Conservation (phyloP, 1,139 yeast species). For the Taphrina confusa region DNA sequence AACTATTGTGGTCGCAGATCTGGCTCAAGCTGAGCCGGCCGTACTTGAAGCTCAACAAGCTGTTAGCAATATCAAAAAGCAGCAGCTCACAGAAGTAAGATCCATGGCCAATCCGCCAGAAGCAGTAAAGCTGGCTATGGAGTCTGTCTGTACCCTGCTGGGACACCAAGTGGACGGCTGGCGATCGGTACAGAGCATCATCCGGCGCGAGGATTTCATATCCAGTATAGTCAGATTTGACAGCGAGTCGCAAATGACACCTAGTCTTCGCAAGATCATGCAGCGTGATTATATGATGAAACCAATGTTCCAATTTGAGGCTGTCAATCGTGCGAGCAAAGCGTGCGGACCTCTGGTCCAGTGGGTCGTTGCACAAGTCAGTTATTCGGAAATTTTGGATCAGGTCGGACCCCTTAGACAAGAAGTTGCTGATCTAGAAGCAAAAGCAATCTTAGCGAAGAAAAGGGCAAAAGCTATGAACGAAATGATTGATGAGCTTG, state of each 20-base stretch:
- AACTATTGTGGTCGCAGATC: conserved; percentile 59
- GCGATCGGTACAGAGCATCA: conserved; percentile 81
- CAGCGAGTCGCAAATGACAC: conserved; percentile 60
- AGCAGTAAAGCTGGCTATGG: conserved; percentile 80
- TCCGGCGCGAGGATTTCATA: conserved; percentile 85
- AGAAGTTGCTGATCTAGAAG: conserved; percentile 65
- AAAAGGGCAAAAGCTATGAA: conserved; percentile 65
- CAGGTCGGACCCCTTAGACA: conserved; percentile 71
- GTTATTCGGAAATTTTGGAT: conserved; percentile 67
- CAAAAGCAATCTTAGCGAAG: conserved; percentile 61
- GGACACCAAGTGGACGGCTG: conserved; percentile 72
- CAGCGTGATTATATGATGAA: conserved; percentile 61
- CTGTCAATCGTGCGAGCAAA: conserved; percentile 85
- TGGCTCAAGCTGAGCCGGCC: conserved; percentile 79
- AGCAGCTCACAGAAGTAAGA: conserved; percentile 83
- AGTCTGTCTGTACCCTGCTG: conserved; percentile 78
- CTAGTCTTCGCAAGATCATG: conserved; percentile 59
- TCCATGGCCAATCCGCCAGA: conserved; percentile 92
- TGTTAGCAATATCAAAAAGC: conserved; percentile 87
- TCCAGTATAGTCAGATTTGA: conserved; percentile 76
- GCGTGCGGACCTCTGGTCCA: conserved; percentile 91
- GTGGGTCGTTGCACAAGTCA: conserved; percentile 88
- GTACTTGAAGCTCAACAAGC: conserved; percentile 80
- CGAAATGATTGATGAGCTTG: conserved; percentile 77
- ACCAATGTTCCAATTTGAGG: conserved; percentile 66